Evolutionary conservation across 2,329 filamentous ascomycete species (phyloP), one percentile per base, ranked within the genome.

Genomic region (Drechslera avenae): DNA sequence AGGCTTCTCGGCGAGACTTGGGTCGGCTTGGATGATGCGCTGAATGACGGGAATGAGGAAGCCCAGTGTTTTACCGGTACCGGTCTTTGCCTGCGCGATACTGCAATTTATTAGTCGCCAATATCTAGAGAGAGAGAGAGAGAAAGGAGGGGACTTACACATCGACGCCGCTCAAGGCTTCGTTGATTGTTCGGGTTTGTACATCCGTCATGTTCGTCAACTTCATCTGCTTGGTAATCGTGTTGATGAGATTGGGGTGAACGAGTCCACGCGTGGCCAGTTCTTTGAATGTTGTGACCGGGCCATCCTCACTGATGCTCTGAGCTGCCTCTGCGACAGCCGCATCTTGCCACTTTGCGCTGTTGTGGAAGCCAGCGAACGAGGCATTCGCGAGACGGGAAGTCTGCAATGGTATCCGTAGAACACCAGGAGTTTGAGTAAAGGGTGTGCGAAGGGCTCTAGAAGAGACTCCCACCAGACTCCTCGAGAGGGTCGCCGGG

Each of bases 31-130:
- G 54, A 96, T 78, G 67, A 96, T 89, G 52, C 86, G 86, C 72
- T 97, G 90, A 44, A 97, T 77, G 6, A 91, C 79, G 42, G 94
- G 94, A 5, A 97, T 76, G 18, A 99, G 81, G 79, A 97, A 99
- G 30, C 90, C 94, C 50, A 97, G 78, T 0, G 94, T 99, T 78
- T 99, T 99, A 71, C 94, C 94, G 3, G 94, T 97, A 71, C 94
- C 94, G 7, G 94, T 99, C 77, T 90, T 96, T 52, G 94, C 94
- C 78, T 97, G 94, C 39, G 93, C 94, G 60, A 97, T 75, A 46
- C 72, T 68, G 65, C 56, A 55, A 35, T 26, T 46, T 50, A 46
- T 66, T 55, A 63, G 54, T 46, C 30, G 8, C 14, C 21, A 30
- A 9, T 33, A 4, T n/a, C 39, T 31, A 7, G 36, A 39, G 26